Evolutionary conservation across 2,329 filamentous ascomycete genomes (phyloP).

Genomic region (Penicillium aurantiogriseum): DNA sequence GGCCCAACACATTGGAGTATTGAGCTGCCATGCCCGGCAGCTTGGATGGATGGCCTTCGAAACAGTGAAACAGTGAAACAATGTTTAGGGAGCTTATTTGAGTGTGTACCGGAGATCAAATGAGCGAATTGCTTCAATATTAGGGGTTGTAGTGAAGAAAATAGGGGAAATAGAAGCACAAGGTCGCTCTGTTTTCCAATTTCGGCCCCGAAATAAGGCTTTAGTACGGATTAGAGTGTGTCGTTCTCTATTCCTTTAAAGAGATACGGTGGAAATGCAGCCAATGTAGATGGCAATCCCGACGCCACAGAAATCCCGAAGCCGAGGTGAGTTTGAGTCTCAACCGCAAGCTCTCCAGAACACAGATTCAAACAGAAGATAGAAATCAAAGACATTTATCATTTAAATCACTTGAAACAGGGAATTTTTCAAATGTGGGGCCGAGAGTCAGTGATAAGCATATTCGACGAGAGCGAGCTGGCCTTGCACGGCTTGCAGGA

Average conservation of each 20-base stretch:
- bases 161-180: background rate
- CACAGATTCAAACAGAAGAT: background rate
- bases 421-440: background rate
- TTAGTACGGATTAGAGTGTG: background rate
- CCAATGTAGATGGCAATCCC: background rate
- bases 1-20: conserved; percentile 8
- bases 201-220: background rate
- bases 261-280: background rate
- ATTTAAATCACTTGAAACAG: background rate
- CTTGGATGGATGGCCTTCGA: background rate
- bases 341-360: background rate
- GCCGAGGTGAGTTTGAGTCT: background rate
- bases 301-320: background rate
- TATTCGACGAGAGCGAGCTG: background rate
- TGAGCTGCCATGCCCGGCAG: conserved; percentile 21
- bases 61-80: background rate
- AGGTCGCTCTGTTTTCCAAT: background rate
- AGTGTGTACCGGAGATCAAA: background rate
- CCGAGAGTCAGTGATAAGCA: background rate
- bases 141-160: background rate
- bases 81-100: background rate
- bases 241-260: background rate
- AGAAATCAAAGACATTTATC: background rate
- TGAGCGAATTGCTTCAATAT: background rate
- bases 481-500: background rate